Evolutionary conservation across 352 stramenopile species (phyloP).

Genomic region (Pythium utonaiense): DNA sequence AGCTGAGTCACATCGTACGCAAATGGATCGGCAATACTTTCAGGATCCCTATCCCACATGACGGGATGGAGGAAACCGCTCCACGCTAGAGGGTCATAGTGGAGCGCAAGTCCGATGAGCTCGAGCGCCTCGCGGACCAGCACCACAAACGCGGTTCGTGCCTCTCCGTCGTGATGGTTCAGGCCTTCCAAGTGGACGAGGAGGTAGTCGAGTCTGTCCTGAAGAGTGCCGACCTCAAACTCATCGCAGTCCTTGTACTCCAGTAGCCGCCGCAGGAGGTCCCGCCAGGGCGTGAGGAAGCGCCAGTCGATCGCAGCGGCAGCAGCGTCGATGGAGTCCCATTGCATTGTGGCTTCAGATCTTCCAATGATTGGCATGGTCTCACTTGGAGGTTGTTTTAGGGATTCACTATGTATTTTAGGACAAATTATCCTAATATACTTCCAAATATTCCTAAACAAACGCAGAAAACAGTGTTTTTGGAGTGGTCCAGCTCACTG

Average conservation of each 20-base stretch:
- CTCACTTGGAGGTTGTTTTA: not conserved
- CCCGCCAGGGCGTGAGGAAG: slow-evolving; percentile 21
- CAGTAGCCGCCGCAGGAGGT: not conserved
- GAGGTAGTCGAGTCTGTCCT: slow-evolving; percentile 3
- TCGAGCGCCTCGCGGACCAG: slow-evolving; percentile 4
- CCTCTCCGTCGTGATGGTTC: not conserved
- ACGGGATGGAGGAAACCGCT: not conserved
- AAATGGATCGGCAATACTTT: not conserved
- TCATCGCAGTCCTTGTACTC: slow-evolving; percentile 5
- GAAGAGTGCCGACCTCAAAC: slow-evolving; percentile 1
- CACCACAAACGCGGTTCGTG: not conserved
- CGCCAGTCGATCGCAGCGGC: not conserved
- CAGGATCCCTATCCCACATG: not conserved
- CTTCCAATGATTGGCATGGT: not conserved
- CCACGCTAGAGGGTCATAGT: slow-evolving; percentile 6
- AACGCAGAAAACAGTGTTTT: no score
- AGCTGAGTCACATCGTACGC: not conserved
- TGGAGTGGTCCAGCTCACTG: no score
- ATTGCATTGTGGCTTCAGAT: not conserved
- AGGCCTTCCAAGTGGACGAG: slow-evolving; percentile 1
- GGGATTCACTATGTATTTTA: no score
- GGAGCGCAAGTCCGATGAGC: slow-evolving; percentile 7
- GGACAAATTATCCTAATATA: no score
- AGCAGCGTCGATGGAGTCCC: no score
- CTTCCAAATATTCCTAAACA: no score